phyloP scores from a whole-genome alignment of 352 stramenopile species.

The Aphanomyces cochlioides region DNA sequence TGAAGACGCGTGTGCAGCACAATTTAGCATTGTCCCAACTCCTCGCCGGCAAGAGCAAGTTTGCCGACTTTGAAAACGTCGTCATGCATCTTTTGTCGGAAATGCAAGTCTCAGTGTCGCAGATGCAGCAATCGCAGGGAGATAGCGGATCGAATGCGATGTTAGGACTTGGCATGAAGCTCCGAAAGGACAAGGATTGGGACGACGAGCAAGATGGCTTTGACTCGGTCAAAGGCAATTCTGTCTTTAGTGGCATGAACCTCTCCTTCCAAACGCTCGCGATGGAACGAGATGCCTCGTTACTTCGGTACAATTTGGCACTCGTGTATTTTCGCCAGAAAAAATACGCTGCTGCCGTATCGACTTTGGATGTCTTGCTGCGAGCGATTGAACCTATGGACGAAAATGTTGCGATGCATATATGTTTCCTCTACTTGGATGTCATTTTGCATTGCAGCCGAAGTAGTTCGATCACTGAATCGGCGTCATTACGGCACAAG shows the following conservation, averaged over 20 bases:
- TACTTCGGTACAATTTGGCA: conserved; percentile 89
- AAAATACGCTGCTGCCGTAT: conserved; percentile 84
- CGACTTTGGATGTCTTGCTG: conserved; percentile 82
- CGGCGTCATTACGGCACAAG: conserved; percentile 72
- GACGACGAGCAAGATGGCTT: conserved; percentile 18
- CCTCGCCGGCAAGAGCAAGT: conserved; percentile 50
- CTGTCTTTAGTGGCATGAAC: conserved; percentile 30
- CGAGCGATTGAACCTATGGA: conserved; percentile 88
- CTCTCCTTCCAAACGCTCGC: conserved; percentile 36
- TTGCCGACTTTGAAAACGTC: conserved; percentile 68
- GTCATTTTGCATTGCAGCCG: conserved; percentile 87
- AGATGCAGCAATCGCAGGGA: conserved; percentile 36
- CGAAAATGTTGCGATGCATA: conserved; percentile 89
- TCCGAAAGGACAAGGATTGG: conserved; percentile 31
- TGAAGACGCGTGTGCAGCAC: conserved; percentile 55
- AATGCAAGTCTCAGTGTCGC: conserved; percentile 36
- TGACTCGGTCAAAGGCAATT: background rate
- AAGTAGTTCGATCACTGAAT: conserved; percentile 76
- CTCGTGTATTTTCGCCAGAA: conserved; percentile 84
- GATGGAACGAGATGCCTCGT: conserved; percentile 79
- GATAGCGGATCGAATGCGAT: conserved; percentile 8
- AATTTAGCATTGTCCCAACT: conserved; percentile 76
- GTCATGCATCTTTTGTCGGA: conserved; percentile 57
- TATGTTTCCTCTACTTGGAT: conserved; percentile 91
- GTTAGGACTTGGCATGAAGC: conserved; percentile 20